phyloP scores from a whole-genome alignment of 2,329 filamentous ascomycete species.

The Dendrostoma leiphaemia region DNA sequence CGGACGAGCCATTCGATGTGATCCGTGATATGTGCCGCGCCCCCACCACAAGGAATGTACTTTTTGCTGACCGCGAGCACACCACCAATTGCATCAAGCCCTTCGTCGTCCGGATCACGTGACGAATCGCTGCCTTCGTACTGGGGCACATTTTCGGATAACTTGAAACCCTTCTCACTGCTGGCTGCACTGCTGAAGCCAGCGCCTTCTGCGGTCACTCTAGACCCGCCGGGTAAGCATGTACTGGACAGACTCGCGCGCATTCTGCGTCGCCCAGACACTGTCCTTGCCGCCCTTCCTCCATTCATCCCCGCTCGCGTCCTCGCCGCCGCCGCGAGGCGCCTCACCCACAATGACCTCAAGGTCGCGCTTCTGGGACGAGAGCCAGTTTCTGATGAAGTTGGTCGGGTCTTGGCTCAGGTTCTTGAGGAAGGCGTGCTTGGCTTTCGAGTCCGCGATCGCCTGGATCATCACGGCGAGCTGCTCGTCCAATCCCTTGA shows the following conservation, averaged over 20 bases:
- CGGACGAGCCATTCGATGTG: too few relatives aligned
- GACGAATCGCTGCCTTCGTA: too few relatives aligned
- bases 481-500: constrained; percentile 78
- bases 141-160: too few relatives aligned
- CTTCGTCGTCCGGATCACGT: too few relatives aligned
- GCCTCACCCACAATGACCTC: constrained; percentile 86
- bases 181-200: too few relatives aligned
- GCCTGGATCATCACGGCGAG: constrained; percentile 81
- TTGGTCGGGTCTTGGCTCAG: constrained; percentile 78
- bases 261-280: constrained; percentile 57
- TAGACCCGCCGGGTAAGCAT: constrained; percentile 36
- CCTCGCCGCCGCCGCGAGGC: constrained; percentile 58
- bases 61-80: too few relatives aligned
- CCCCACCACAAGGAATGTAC: too few relatives aligned
- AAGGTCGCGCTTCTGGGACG: constrained; percentile 85
- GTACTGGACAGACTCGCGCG: constrained; percentile 62
- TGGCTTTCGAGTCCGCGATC: constrained; percentile 80
- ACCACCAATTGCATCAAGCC: too few relatives aligned
- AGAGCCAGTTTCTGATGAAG: constrained; percentile 86
- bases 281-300: constrained; percentile 56
- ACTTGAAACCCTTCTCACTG: too few relatives aligned
- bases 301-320: constrained; percentile 65
- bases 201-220: too few relatives aligned
- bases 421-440: constrained; percentile 81
- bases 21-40: too few relatives aligned